phyloP scores from a whole-genome alignment of 805 yeast species.

The Saturnispora gosingensis region DNA sequence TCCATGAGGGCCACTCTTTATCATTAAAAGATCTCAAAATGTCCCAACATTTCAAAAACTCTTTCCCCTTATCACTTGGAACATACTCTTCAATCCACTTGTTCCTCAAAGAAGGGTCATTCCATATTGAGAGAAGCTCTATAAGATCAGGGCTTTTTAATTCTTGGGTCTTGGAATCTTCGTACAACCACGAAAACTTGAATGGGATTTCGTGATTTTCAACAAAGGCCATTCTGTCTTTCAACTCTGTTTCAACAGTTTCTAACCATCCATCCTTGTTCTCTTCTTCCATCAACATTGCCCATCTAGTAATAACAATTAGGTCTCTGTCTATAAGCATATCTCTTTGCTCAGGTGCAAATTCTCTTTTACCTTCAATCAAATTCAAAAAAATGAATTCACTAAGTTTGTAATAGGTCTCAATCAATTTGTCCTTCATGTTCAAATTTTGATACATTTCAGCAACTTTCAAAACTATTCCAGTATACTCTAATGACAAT shows the following conservation, averaged over 20 bases:
- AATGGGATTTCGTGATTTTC: constrained; percentile 15
- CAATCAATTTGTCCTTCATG: constrained; percentile 53
- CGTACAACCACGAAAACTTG: constrained; percentile 10
- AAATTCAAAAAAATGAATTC: constrained; percentile 23
- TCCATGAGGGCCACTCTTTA: constrained; percentile 57
- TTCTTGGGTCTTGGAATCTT: neutral
- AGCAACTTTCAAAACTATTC: constrained; percentile 77
- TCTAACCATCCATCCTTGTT: constrained; percentile 7
- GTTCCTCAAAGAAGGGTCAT: constrained; percentile 9
- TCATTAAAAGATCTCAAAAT: constrained; percentile 16
- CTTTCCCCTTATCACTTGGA: constrained; percentile 12
- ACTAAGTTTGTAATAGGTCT: constrained; percentile 33
- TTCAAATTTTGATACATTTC: constrained; percentile 75
- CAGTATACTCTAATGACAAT: constrained; percentile 75
- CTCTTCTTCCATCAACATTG: constrained; percentile 14
- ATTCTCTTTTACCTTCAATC: constrained; percentile 15
- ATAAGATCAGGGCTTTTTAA: constrained; percentile 10
- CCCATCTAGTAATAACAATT: constrained; percentile 21
- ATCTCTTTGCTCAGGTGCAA: constrained; percentile 17
- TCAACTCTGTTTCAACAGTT: constrained; percentile 16
- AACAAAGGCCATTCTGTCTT: constrained; percentile 22
- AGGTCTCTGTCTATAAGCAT: constrained; percentile 24
- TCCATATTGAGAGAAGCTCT: constrained; percentile 19
- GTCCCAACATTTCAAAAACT: constrained; percentile 19
- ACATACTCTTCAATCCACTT: constrained; percentile 19